A percentile compares a stretch with the other conserved stretches of the same genome.
These are phyloP conservation scores for Podospora didyma DNA, from an alignment of 495 filamentous ascomycete genomes.

Conservation along the genomic window DNA sequence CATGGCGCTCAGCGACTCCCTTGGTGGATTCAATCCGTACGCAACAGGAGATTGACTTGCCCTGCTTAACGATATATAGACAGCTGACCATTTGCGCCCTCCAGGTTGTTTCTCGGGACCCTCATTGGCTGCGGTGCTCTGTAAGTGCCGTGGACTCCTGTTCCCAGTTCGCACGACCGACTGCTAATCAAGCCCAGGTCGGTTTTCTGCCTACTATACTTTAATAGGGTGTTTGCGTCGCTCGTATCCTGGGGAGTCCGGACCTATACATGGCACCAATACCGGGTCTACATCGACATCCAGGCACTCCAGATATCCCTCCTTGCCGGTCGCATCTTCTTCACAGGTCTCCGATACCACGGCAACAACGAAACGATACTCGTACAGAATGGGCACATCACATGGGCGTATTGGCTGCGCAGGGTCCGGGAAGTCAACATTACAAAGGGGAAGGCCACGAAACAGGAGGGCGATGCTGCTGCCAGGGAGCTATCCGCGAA, in stretches of 20 bases:
- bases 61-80: background rate
- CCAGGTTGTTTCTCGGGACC: constrained; percentile 76
- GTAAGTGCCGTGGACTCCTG: constrained; percentile 44
- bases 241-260: constrained; percentile 82
- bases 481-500: constrained; percentile 19
- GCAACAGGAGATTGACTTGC: background rate
- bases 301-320: constrained; percentile 89
- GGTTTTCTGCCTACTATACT: constrained; percentile 93
- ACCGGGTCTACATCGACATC: constrained; percentile 86
- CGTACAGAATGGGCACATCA: constrained; percentile 87
- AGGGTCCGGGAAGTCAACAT: constrained; percentile 69
- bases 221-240: constrained; percentile 90
- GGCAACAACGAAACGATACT: constrained; percentile 95
- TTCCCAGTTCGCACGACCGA: constrained; percentile 11
- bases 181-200: constrained; percentile 42
- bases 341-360: constrained; percentile 91
- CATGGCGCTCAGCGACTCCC: background rate
- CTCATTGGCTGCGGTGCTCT: constrained; percentile 76
- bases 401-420: constrained; percentile 93
- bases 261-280: constrained; percentile 84
- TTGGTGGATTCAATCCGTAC: constrained; percentile 9
- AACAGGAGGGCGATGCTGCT: constrained; percentile 21
- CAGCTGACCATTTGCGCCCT: constrained; percentile 1
- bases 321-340: constrained; percentile 89
- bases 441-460: constrained; percentile 29